A percentile compares a stretch with the other conserved stretches of the same genome.
Conservation (phyloP, 768 basidiomycete species). For the Amanita pseudoporphyria region DNA sequence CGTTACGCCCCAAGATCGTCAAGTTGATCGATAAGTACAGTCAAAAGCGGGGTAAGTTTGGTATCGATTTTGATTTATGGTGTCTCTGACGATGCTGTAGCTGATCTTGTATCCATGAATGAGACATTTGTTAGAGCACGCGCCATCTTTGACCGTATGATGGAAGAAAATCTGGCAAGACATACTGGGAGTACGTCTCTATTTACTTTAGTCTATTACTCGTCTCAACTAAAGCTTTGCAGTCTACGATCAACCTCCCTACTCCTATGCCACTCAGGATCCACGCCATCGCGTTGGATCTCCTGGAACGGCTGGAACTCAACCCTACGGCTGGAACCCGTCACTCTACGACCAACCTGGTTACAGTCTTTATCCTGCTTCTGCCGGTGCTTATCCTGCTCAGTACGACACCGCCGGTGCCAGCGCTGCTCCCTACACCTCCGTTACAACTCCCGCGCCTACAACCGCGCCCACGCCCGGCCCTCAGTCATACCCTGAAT, state of each 20-base stretch:
- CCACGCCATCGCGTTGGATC: neutral
- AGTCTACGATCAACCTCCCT: slow-evolving; percentile 47
- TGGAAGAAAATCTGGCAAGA: slow-evolving; percentile 79
- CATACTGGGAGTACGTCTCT: slow-evolving; percentile 46
- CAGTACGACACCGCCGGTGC: neutral
- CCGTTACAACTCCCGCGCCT: slow-evolving; percentile 2
- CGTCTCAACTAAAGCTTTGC: slow-evolving; percentile 7
- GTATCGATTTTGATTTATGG: neutral
- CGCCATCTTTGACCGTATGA: slow-evolving; percentile 87
- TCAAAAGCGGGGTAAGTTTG: slow-evolving; percentile 63
- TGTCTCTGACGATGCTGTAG: slow-evolving; percentile 35
- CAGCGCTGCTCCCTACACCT: slow-evolving; percentile 1
- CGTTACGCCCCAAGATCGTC: slow-evolving; percentile 88
- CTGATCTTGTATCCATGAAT: slow-evolving; percentile 91
- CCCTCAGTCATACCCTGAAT: neutral
- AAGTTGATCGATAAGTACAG: slow-evolving; percentile 96
- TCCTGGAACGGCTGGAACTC: slow-evolving; percentile 9
- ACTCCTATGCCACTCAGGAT: slow-evolving; percentile 8
- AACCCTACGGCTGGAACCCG: slow-evolving; percentile 46
- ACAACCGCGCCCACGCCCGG: neutral
- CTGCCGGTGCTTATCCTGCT: slow-evolving; percentile 16
- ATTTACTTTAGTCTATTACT: neutral
- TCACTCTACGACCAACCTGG: slow-evolving; percentile 33
- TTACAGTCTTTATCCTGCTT: slow-evolving; percentile 26
- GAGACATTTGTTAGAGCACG: slow-evolving; percentile 87